These are phyloP conservation scores for Rhodotorula kratochvilovae DNA, from an alignment of 768 basidiomycete species.

Conservation along the genomic window DNA sequence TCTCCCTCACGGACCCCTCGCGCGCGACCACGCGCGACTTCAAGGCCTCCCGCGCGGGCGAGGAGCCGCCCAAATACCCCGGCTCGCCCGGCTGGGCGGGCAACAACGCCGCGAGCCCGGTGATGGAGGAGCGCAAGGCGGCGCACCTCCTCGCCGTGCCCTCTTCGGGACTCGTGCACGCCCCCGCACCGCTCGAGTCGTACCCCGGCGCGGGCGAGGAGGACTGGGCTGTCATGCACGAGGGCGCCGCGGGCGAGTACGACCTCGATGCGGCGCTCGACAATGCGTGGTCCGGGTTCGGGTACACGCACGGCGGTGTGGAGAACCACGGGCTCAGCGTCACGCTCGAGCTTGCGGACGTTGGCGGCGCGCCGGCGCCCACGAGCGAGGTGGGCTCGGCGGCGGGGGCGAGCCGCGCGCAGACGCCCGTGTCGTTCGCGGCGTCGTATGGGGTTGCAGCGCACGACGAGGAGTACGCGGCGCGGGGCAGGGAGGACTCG, in stretches of 20 bases:
- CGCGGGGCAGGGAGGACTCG: background rate
- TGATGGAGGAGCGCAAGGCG: slow-evolving; percentile 3
- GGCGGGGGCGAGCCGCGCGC: background rate
- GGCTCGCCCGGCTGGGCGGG: background rate
- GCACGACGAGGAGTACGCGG: background rate
- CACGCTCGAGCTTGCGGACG: background rate
- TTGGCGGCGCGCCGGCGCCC: too few species aligned
- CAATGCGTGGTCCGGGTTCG: background rate
- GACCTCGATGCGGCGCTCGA: background rate
- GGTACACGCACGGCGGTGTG: background rate
- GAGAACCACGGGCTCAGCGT: background rate
- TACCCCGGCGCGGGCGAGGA: background rate
- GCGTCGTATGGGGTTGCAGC: too few species aligned
- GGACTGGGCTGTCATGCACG: background rate
- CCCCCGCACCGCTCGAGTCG: too few species aligned
- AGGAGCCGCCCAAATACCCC: slow-evolving; percentile 8
- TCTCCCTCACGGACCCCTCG: slow-evolving; percentile 6
- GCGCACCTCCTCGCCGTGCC: background rate
- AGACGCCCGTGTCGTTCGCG: too few species aligned
- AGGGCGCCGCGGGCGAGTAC: background rate
- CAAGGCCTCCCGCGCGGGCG: background rate
- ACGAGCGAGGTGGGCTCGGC: too few species aligned
- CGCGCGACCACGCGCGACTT: background rate
- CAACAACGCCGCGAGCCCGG: background rate
- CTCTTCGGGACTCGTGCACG: too few species aligned